Conservation (phyloP, 2,329 filamentous ascomycete genomes). For the Teratosphaeria destructans region DNA sequence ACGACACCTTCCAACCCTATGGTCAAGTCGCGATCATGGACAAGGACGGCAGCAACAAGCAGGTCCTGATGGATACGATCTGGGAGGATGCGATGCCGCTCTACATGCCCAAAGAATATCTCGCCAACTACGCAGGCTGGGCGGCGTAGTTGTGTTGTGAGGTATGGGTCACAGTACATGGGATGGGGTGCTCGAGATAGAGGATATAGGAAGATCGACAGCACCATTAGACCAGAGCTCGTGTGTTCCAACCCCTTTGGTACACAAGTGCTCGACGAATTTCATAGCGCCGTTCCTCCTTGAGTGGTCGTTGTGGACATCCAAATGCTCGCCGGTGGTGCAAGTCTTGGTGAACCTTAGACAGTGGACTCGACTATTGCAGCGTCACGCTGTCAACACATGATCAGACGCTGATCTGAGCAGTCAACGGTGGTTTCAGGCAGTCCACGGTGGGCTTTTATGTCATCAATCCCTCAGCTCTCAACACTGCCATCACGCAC, state of each 20-base stretch:
- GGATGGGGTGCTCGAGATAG: neutral
- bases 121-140: neutral
- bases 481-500: too few species aligned
- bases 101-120: neutral
- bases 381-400: too few species aligned
- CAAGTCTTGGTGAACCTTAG: too few species aligned
- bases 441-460: too few species aligned
- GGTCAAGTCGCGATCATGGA: neutral
- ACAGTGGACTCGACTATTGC: too few species aligned
- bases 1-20: neutral
- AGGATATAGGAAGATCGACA: neutral
- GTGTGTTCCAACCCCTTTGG: neutral
- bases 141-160: neutral
- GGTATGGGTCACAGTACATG: neutral
- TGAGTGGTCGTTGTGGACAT: too few species aligned
- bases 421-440: too few species aligned
- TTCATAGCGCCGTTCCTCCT: too few species aligned
- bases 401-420: too few species aligned
- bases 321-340: too few species aligned
- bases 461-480: too few species aligned
- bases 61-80: neutral
- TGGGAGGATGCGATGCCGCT: neutral
- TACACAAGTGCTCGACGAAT: neutral
- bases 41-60: neutral
- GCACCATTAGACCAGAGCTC: neutral